A percentile compares a stretch with the other conserved stretches of the same genome.
Conservation (phyloP, 352 stramenopile genomes). For the Phytophthora pinifolia region DNA sequence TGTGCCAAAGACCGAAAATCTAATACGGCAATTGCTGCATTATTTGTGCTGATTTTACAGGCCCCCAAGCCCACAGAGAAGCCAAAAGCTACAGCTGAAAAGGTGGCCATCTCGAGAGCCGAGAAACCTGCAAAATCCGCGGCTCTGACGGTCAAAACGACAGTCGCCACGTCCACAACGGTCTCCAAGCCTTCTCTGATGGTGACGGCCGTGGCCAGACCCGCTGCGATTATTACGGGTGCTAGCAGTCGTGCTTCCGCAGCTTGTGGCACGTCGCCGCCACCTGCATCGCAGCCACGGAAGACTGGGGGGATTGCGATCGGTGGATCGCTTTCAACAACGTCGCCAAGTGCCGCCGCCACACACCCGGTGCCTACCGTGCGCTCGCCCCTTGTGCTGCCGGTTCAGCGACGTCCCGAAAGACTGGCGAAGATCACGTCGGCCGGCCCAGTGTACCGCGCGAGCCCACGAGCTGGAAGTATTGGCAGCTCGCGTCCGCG, state of each 20-base stretch:
- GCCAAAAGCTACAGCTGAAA: background rate
- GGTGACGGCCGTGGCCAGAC: background rate
- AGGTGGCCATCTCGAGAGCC: background rate
- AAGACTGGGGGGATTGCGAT: conserved; percentile 26
- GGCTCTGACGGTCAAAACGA: conserved; percentile 4
- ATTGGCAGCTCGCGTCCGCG: conserved; percentile 15
- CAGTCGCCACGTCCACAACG: conserved; percentile 3
- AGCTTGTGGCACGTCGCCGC: background rate
- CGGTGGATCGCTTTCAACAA: conserved; percentile 20
- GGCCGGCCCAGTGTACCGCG: conserved; percentile 41
- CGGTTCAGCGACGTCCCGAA: conserved; percentile 49
- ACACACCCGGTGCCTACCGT: conserved; percentile 16
- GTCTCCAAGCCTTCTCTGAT: background rate
- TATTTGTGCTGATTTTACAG: conserved; percentile 6
- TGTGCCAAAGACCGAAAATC: background rate
- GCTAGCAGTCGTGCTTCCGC: background rate
- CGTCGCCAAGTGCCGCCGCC: conserved; percentile 4
- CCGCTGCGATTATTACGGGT: conserved; percentile 2
- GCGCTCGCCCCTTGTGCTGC: conserved; percentile 44
- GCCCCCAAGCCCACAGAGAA: conserved; percentile 1
- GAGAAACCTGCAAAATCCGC: background rate
- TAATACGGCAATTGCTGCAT: conserved; percentile 3
- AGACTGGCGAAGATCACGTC: conserved; percentile 69
- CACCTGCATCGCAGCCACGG: conserved; percentile 3
- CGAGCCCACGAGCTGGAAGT: conserved; percentile 39